A percentile compares a stretch with the other conserved stretches of the same genome.
Evolutionary conservation across 2,329 filamentous ascomycete species (phyloP).

Genomic region (Monilinia polystroma): DNA sequence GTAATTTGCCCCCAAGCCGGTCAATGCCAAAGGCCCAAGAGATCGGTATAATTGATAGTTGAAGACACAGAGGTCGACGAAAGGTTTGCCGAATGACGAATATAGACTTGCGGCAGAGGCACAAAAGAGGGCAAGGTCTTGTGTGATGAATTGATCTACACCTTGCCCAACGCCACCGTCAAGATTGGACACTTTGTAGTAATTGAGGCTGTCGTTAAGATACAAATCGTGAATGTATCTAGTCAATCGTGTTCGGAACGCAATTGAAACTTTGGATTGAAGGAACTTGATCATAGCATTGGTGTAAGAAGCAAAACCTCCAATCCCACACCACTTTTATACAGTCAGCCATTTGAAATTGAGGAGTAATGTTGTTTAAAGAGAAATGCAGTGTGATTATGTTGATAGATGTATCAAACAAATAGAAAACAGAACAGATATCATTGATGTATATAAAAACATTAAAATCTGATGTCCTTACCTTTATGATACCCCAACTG

Average conservation of each 20-base stretch:
- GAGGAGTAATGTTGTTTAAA: neutral
- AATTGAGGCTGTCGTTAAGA: constrained; percentile 90
- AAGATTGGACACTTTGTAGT: constrained; percentile 90
- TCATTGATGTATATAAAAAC: neutral
- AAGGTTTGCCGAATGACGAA: constrained; percentile 94
- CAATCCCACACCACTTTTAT: constrained; percentile 80
- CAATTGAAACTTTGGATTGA: constrained; percentile 96
- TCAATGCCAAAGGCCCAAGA: constrained; percentile 81
- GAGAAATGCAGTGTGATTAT: constrained; percentile 24
- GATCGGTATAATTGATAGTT: constrained; percentile 96
- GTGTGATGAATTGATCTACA: constrained; percentile 95
- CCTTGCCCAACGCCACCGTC: constrained; percentile 91
- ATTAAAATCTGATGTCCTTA: constrained; percentile 38
- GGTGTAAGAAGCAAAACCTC: constrained; percentile 90
- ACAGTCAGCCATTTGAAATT: constrained; percentile 15
- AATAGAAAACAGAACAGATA: neutral
- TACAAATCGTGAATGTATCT: constrained; percentile 97
- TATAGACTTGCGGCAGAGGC: constrained; percentile 88
- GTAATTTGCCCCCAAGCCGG: constrained; percentile 86
- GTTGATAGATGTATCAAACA: constrained; percentile 1
- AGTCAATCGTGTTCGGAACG: constrained; percentile 91
- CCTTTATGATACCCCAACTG: constrained; percentile 81
- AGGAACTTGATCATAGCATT: constrained; percentile 99
- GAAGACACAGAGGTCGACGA: constrained; percentile 96
- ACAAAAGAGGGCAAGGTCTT: constrained; percentile 94